These are phyloP conservation scores for Trypanosoma cruzi DNA, from an alignment of 208 protist species.

Conservation along the genomic window DNA sequence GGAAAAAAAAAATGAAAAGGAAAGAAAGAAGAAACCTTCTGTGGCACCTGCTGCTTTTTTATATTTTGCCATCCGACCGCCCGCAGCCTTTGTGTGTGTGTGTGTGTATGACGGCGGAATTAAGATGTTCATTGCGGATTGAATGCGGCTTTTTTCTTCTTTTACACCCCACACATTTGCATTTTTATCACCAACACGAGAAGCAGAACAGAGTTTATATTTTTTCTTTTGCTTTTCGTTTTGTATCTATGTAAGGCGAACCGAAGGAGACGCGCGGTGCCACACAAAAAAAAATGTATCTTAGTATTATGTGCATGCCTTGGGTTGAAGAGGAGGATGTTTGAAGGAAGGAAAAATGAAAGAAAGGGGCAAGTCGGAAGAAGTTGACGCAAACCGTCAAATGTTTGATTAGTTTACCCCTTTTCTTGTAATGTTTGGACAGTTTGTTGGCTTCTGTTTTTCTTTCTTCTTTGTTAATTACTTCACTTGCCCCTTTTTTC, in stretches of 20 bases:
- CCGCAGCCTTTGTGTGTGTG: background rate
- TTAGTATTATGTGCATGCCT: background rate
- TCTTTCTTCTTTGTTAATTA: background rate
- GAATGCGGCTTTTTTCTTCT: background rate
- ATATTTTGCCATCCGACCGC: background rate
- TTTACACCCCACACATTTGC: background rate
- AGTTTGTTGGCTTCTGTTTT: background rate
- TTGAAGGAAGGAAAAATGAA: background rate
- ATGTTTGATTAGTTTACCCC: too few relatives aligned
- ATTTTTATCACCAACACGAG: background rate
- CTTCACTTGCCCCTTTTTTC: background rate
- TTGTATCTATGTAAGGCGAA: background rate
- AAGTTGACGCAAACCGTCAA: background rate
- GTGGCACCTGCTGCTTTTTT: background rate
- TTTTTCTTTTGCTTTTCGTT: too few relatives aligned
- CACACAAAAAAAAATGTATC: background rate
- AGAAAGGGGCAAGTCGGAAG: background rate
- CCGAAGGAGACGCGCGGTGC: background rate
- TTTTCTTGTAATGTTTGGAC: background rate
- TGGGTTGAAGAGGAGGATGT: background rate
- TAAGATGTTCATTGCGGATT: background rate
- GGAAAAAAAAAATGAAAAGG: background rate
- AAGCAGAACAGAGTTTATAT: background rate
- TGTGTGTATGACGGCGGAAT: background rate
- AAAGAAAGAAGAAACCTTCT: background rate